Conservation (phyloP, 352 stramenopile species). For the Poterioochromonas sp. region DNA sequence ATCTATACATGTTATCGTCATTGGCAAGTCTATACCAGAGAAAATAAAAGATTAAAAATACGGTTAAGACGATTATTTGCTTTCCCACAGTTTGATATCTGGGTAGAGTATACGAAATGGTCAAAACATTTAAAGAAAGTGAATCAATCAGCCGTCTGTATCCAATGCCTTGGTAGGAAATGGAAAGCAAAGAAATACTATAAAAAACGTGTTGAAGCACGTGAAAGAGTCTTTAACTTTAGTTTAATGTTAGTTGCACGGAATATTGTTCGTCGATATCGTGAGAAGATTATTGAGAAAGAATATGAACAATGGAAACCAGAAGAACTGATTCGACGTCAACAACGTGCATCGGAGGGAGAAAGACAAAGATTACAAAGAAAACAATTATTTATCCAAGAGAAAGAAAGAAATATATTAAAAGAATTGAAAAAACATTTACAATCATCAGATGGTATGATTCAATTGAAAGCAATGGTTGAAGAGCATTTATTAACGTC, state of each 20-base stretch:
- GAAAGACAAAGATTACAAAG: not conserved
- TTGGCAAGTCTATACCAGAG: not conserved
- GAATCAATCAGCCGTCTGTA: not conserved
- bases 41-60: not conserved
- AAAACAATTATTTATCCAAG: not conserved
- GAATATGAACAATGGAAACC: constrained; percentile 13
- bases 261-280: not conserved
- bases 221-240: not conserved
- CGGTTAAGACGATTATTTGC: not conserved
- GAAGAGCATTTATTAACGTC: not conserved
- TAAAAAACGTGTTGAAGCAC: not conserved
- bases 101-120: constrained; percentile 19
- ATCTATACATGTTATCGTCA: not conserved
- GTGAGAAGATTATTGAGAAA: not conserved
- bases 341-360: not conserved
- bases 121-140: not conserved
- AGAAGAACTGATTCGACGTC: not conserved
- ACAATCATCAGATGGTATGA: not conserved
- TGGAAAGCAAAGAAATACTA: not conserved
- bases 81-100: constrained; percentile 7
- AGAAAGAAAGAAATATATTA: not conserved
- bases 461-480: not conserved
- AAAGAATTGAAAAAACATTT: not conserved
- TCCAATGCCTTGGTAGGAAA: not conserved
- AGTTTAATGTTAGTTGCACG: not conserved